These are phyloP conservation scores for Colletotrichum sp. DNA, from an alignment of 2,329 filamentous ascomycete genomes.

Conservation along the genomic window DNA sequence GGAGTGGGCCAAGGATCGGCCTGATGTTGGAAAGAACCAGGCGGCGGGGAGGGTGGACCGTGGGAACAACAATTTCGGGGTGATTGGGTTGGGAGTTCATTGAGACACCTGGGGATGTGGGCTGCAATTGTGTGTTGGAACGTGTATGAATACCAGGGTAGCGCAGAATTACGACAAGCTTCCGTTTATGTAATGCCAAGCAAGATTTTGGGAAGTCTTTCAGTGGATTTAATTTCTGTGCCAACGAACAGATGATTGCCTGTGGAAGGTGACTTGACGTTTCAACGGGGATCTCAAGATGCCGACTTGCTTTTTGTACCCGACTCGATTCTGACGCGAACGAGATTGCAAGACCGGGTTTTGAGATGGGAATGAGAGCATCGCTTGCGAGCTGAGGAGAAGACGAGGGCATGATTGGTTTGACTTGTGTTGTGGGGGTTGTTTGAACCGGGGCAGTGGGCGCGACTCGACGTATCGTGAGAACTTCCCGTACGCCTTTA, in stretches of 20 bases:
- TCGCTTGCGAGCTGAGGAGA: not conserved
- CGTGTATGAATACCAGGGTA: not conserved
- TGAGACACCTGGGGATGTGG: constrained; percentile 32
- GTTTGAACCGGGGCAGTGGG: not conserved
- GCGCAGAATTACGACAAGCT: not conserved
- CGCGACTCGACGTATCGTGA: not conserved
- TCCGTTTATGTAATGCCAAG: not conserved
- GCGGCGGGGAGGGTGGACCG: constrained; percentile 34
- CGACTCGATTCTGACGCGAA: not conserved
- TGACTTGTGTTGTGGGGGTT: not conserved
- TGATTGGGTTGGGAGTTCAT: constrained; percentile 33
- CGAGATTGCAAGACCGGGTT: not conserved
- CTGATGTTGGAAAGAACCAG: constrained; percentile 45
- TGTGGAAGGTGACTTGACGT: not conserved
- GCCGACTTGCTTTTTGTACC: not conserved
- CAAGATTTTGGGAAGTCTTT: not conserved
- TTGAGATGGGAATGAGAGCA: not conserved
- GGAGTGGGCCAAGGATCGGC: constrained; percentile 38
- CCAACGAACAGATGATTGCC: fast-evolving
- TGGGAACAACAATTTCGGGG: constrained; percentile 26
- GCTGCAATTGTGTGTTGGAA: constrained; percentile 31
- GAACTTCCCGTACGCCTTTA: not conserved
- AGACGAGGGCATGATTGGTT: not conserved
- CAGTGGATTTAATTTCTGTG: not conserved
- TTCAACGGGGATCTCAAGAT: not conserved